phyloP scores from a whole-genome alignment of 2,329 filamentous ascomycete genomes.

The Mollisiaceae sp. region DNA sequence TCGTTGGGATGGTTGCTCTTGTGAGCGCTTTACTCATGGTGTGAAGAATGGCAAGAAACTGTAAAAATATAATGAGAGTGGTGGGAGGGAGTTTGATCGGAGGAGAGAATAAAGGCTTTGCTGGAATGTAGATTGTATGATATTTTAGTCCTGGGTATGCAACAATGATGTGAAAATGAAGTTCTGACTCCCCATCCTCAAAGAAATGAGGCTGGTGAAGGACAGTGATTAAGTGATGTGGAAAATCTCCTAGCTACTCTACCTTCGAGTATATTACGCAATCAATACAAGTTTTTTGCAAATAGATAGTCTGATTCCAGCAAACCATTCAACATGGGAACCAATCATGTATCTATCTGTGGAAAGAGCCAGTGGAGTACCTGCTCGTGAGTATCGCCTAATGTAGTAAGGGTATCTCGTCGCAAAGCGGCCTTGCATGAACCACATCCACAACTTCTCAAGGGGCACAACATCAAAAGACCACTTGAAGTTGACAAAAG shows the following conservation, averaged over 20 bases:
- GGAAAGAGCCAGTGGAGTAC: background rate
- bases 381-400: background rate
- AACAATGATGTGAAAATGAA: no score
- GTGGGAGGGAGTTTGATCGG: no score
- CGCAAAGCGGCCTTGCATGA: background rate
- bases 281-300: no score
- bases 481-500: background rate
- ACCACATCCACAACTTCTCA: background rate
- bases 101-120: no score
- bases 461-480: background rate
- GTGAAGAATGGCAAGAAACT: background rate
- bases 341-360: background rate
- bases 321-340: background rate
- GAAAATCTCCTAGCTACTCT: no score
- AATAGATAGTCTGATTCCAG: no score
- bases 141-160: no score
- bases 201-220: no score
- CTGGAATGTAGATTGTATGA: no score
- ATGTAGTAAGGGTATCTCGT: background rate
- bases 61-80: background rate
- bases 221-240: no score
- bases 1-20: background rate
- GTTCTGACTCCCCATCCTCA: no score
- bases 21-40: background rate
- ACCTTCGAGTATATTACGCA: no score